Evolutionary conservation across 1,139 yeast species (phyloP).

Genomic region (Zygosaccharomyces pseudobailii): DNA sequence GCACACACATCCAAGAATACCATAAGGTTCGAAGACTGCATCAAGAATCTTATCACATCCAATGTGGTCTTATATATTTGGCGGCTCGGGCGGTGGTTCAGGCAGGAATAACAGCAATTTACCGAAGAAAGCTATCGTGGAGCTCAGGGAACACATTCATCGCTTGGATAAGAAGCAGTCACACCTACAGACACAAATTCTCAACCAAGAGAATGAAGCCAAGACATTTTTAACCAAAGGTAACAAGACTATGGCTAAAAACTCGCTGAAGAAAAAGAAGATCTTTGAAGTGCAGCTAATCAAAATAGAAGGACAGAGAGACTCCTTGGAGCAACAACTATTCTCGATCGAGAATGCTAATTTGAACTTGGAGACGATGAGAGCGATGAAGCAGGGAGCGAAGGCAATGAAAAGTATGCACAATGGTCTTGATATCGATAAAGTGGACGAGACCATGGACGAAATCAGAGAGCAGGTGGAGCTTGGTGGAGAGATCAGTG

Average conservation of each 20-base stretch:
- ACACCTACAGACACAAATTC: conserved; percentile 77
- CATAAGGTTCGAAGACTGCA: neutral
- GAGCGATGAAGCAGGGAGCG: conserved; percentile 98
- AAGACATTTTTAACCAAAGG: conserved; percentile 64
- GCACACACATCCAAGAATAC: neutral
- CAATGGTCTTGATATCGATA: conserved; percentile 90
- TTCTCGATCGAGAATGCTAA: conserved; percentile 91
- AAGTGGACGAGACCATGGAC: conserved; percentile 98
- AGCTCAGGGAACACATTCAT: conserved; percentile 82
- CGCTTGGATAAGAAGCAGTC: conserved; percentile 79
- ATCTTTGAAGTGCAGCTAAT: conserved; percentile 69
- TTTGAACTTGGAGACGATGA: conserved; percentile 95
- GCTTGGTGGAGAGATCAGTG: conserved; percentile 89
- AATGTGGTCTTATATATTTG: conserved; percentile 80
- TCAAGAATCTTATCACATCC: conserved; percentile 3
- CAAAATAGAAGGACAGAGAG: conserved; percentile 83
- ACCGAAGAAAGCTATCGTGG: conserved; percentile 91
- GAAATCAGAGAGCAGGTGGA: conserved; percentile 96
- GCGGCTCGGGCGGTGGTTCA: conserved; percentile 44
- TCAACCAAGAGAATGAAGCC: conserved; percentile 77
- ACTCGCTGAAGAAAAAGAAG: conserved; percentile 86
- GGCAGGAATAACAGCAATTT: conserved; percentile 69
- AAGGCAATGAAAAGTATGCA: conserved; percentile 95
- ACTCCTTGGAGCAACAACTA: conserved; percentile 82
- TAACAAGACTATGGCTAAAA: conserved; percentile 71